phyloP scores from a whole-genome alignment of 306 rosid species.

The Vachellia pachyceras region DNA sequence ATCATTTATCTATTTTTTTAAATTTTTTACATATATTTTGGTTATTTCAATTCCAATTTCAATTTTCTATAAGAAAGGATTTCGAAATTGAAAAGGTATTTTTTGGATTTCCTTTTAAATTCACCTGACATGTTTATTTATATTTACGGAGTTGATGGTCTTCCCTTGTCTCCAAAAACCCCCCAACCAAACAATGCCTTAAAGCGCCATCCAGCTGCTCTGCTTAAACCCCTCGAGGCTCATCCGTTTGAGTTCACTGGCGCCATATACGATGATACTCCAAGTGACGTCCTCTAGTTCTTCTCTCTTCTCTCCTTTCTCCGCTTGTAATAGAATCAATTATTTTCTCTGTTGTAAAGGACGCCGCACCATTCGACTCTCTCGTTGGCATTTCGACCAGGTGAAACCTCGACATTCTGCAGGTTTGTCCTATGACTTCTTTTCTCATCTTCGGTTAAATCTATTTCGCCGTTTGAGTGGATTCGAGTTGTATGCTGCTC shows the following conservation, averaged over 20 bases:
- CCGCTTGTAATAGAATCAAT: constrained; percentile 43
- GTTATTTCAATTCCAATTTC: too few species aligned
- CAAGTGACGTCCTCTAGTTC: constrained; percentile 36
- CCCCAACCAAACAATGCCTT: too few species aligned
- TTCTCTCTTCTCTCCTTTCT: constrained; percentile 38
- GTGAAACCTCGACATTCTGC: constrained; percentile 34
- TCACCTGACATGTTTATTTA: too few species aligned
- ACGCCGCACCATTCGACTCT: constrained; percentile 35
- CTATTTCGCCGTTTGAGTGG: background rate
- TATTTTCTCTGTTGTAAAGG: constrained; percentile 41
- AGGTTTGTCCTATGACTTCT: constrained; percentile 23
- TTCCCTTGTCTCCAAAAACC: constrained; percentile 32
- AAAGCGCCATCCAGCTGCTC: background rate
- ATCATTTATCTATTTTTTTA: too few species aligned
- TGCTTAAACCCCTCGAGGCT: constrained; percentile 16
- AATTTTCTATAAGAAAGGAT: too few species aligned
- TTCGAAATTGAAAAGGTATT: too few species aligned
- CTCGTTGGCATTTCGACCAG: constrained; percentile 29
- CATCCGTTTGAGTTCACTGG: background rate
- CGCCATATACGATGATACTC: constrained; percentile 6
- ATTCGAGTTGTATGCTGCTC: background rate
- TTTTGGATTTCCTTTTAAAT: too few species aligned
- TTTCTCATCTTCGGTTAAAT: background rate
- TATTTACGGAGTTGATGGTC: background rate
- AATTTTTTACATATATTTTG: too few species aligned